Evolutionary conservation across 106 monocot genomes (phyloP).

Genomic region (Dioscorea alata): DNA sequence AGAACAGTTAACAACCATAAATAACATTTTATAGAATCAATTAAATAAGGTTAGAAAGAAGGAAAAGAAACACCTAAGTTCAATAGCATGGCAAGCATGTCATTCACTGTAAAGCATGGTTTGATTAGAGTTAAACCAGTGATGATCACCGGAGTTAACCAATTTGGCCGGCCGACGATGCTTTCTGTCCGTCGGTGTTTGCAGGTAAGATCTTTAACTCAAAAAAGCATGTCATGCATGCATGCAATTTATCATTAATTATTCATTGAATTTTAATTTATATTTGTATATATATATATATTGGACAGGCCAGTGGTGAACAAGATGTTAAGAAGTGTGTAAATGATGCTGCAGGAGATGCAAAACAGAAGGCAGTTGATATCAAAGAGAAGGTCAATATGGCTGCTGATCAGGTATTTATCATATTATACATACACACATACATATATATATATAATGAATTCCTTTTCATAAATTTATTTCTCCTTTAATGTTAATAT

Average conservation of each 20-base stretch:
- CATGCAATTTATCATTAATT: background rate
- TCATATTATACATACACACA: background rate
- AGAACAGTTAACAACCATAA: too few species aligned
- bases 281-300: background rate
- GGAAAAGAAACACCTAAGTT: too few species aligned
- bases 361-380: constrained; percentile 28
- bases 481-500: background rate
- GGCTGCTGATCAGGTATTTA: constrained; percentile 12
- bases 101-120: background rate
- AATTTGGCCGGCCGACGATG: background rate
- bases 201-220: background rate
- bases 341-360: constrained; percentile 15
- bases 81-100: constrained; percentile 5
- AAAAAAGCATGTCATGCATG: too few species aligned
- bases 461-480: background rate
- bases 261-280: background rate
- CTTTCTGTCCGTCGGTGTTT: constrained; percentile 4
- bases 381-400: constrained; percentile 17
- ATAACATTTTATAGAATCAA: too few species aligned
- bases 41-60: too few species aligned
- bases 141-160: background rate
- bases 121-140: background rate
- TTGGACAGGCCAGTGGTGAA: constrained; percentile 4
- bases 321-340: constrained; percentile 12
- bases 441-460: background rate